A percentile compares a stretch with the other conserved stretches of the same genome.
Conservation (phyloP, 306 rosid species). For the Mimosa bimucronata region DNA sequence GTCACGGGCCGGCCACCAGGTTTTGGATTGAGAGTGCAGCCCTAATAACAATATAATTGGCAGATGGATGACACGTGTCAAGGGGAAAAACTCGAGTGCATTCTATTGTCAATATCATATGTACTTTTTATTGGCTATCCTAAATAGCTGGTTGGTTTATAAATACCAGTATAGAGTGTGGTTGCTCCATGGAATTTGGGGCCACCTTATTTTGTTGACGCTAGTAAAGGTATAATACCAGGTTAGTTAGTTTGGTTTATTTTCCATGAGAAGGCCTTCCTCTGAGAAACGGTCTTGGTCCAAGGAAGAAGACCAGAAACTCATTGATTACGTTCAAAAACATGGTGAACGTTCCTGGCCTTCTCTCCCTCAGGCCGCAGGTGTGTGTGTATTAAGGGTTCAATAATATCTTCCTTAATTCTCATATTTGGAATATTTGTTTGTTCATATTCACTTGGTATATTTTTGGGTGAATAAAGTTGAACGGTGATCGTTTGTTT, state of each 20-base stretch:
- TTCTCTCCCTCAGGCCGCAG: conserved; percentile 53
- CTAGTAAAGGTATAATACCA: not conserved
- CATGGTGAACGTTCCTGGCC: conserved; percentile 56
- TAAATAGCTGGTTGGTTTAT: not conserved
- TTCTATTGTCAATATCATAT: not conserved
- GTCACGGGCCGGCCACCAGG: too few relatives aligned
- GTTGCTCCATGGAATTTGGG: not conserved
- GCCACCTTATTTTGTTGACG: not conserved
- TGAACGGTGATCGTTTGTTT: not conserved
- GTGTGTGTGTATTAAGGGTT: not conserved
- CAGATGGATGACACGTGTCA: not conserved
- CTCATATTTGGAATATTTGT: not conserved
- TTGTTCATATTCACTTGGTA: not conserved
- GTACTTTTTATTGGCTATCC: not conserved
- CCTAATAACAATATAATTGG: not conserved
- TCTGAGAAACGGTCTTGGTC: conserved; percentile 56
- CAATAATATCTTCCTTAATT: not conserved
- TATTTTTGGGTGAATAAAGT: not conserved
- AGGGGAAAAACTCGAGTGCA: not conserved
- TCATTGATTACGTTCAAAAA: conserved; percentile 41
- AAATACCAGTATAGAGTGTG: not conserved
- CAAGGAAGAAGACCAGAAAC: conserved; percentile 57
- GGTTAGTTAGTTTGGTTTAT: not conserved
- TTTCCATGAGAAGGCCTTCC: conserved; percentile 21
- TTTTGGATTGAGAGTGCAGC: too few relatives aligned